Evolutionary conservation across 768 basidiomycete genomes (phyloP), one percentile per base, ranked within the genome.

Genomic region (Mycena maculata): DNA sequence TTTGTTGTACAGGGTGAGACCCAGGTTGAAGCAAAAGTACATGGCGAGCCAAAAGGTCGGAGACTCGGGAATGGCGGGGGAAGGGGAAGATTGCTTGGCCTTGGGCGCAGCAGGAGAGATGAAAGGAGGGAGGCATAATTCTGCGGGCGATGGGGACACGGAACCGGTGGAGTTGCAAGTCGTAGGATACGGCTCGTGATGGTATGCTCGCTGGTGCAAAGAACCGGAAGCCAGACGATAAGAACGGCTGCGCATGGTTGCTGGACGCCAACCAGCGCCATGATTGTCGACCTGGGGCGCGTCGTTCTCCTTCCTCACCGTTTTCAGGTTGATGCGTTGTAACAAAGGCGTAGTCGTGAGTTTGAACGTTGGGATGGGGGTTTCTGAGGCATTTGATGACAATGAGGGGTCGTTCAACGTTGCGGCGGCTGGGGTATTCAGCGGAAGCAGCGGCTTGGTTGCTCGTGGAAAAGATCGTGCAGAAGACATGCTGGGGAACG

Each of bases 1-100:
- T 79, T 99, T 99, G 86, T 99, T 99, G 80, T 94, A 98, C 47
- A 99, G 82, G 10, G 97, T 99, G 69, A 99, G 87, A 13, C 88
- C 86, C 30, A 99, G 89, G 79, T 98, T 99, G 85, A 96, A 92
- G 66, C 82, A 77, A 75, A 99, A 98, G 82, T 98, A 99, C 67
- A 94, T 82, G 5, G 77, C 71, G 20, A 98, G 86, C 94, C 94
- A 96, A 58, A 84, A 81, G 1, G 78, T 70, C 25, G 79, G 74
- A 4, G 79, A 81, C 22, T 68, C 60, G 57, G 58, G 49, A 20
- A 23, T 36, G 31, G 38, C 18, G 28, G 22, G 49, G 23, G 27
- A 27, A 15, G 33, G 31, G n/a, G 50, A 44, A 22, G 57, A 47
- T 10, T 47, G 54, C 27, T 65, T 65, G 53, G 63, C 42, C 45